A percentile compares a stretch with the other conserved stretches of the same genome.
phyloP scores from a whole-genome alignment of 345 rosid species.

The Cardamine occulta region DNA sequence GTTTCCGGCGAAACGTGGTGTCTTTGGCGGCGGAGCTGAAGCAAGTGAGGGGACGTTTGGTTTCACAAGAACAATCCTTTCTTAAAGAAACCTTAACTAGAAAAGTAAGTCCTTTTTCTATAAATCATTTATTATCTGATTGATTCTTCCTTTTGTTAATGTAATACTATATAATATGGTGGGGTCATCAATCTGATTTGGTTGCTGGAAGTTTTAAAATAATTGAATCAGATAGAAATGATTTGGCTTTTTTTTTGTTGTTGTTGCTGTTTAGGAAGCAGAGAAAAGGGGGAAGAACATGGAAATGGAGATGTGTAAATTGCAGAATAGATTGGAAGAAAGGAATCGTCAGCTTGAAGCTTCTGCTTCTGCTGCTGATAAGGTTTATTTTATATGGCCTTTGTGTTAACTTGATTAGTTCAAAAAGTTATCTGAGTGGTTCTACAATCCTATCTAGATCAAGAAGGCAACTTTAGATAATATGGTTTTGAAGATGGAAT shows the following conservation, averaged over 20 bases:
- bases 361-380: slow-evolving; percentile 68
- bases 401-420: not conserved
- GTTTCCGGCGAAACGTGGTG: slow-evolving; percentile 77
- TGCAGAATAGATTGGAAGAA: slow-evolving; percentile 69
- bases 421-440: not conserved
- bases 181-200: slow-evolving; percentile 37
- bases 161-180: slow-evolving; percentile 30
- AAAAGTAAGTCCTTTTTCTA: slow-evolving; percentile 52
- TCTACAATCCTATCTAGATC: slow-evolving; percentile 2
- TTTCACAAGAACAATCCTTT: slow-evolving; percentile 73
- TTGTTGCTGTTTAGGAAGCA: slow-evolving; percentile 63
- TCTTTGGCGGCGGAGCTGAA: slow-evolving; percentile 84
- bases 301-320: slow-evolving; percentile 63
- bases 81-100: slow-evolving; percentile 68
- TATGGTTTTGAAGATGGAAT: not conserved
- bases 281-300: slow-evolving; percentile 64
- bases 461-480: not conserved
- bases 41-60: slow-evolving; percentile 77
- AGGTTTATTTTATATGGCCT: slow-evolving; percentile 50
- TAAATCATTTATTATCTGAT: not conserved
- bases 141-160: slow-evolving; percentile 17
- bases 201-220: slow-evolving; percentile 11
- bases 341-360: slow-evolving; percentile 64
- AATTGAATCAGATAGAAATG: slow-evolving; percentile 8
- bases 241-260: slow-evolving; percentile 11